phyloP scores from a whole-genome alignment of 768 basidiomycete genomes.

The Collybiopsis confluens region DNA sequence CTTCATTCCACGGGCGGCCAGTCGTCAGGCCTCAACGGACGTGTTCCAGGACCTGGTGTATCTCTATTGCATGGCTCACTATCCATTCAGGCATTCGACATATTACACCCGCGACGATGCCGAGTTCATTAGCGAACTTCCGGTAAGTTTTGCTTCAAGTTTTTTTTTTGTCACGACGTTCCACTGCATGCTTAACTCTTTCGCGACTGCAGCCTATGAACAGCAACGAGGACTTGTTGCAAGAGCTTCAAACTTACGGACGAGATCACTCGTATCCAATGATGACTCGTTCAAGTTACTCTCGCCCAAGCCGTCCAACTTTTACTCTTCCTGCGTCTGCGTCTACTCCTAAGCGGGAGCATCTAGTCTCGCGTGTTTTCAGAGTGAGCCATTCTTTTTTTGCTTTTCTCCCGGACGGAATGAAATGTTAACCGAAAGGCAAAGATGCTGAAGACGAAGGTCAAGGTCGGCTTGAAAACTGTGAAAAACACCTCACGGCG shows the following conservation, averaged over 20 bases:
- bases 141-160: slow-evolving; percentile 13
- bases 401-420: not conserved
- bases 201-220: slow-evolving; percentile 24
- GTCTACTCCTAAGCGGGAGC: not conserved
- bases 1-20: not conserved
- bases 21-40: not conserved
- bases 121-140: slow-evolving; percentile 22
- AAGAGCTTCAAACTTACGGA: slow-evolving; percentile 26
- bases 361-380: not conserved
- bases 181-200: not conserved
- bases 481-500: not conserved
- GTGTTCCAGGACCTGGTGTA: not conserved
- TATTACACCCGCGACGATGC: slow-evolving; percentile 25
- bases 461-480: not conserved
- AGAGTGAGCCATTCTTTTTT: not conserved
- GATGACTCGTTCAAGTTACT: slow-evolving; percentile 6
- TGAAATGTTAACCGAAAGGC: not conserved
- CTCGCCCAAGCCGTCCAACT: not conserved
- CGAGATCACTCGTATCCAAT: slow-evolving; percentile 11
- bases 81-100: slow-evolving; percentile 28
- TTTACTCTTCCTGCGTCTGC: not conserved
- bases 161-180: too few species aligned
- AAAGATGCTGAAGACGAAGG: not conserved
- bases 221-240: slow-evolving; percentile 27
- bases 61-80: slow-evolving; percentile 17